Percentiles rank a stretch among this genome's conserved stretches.
phyloP scores from a whole-genome alignment of 2,329 filamentous ascomycete species.

The Coniella vitis region DNA sequence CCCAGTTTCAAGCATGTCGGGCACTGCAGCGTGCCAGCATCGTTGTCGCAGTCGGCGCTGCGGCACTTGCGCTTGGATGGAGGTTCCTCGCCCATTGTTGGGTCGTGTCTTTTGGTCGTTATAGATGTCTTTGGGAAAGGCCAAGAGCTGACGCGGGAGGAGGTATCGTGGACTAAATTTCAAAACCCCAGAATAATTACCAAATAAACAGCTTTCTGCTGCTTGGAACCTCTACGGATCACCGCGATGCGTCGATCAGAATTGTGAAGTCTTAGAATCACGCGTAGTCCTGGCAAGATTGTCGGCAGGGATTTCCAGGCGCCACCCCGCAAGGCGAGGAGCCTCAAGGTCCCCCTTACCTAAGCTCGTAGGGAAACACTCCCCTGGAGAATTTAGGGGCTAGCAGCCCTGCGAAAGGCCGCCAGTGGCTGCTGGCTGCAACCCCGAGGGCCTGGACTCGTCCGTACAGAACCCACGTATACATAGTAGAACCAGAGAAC shows the following conservation, averaged over 20 bases:
- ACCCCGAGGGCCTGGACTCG: too few species aligned
- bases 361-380: background rate
- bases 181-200: too few species aligned
- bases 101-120: background rate
- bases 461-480: too few species aligned
- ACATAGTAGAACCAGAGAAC: too few species aligned
- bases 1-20: constrained; percentile 89
- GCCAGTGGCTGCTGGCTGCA: background rate
- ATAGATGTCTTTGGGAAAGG: background rate
- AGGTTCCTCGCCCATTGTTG: constrained; percentile 42
- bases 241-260: background rate
- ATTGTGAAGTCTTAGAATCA: background rate
- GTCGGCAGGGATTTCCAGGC: background rate
- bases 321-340: background rate
- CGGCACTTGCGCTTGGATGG: constrained; percentile 63
- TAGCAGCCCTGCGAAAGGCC: too few species aligned
- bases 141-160: too few species aligned
- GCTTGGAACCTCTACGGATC: background rate
- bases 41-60: constrained; percentile 77
- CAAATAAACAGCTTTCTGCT: background rate
- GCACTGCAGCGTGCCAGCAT: constrained; percentile 81
- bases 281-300: background rate
- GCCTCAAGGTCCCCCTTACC: background rate
- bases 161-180: too few species aligned
- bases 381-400: too few species aligned